Conservation (phyloP, 305 asterid genomes). For the Fraxinus nigra region DNA sequence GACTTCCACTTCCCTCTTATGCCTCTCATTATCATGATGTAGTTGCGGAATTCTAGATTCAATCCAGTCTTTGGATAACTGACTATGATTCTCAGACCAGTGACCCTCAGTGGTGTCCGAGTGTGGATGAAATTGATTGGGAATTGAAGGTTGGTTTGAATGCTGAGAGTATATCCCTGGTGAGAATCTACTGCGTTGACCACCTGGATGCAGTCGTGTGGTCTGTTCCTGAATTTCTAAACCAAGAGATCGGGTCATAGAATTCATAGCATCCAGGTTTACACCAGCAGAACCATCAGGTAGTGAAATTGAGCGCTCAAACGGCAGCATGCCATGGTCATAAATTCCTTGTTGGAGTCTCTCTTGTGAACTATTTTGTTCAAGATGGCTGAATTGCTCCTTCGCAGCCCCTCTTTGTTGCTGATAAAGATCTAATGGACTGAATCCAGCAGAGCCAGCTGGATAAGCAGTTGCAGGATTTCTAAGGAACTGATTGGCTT, state of each 20-base stretch:
- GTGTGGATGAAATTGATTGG: constrained; percentile 48
- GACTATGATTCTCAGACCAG: constrained; percentile 69
- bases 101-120: constrained; percentile 52
- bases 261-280: constrained; percentile 55
- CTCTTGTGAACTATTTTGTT: constrained; percentile 65
- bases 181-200: constrained; percentile 59
- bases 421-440: constrained; percentile 60
- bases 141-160: constrained; percentile 44
- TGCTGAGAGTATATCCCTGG: constrained; percentile 61
- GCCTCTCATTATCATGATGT: constrained; percentile 65
- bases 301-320: constrained; percentile 66
- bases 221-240: constrained; percentile 70
- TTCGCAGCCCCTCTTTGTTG: constrained; percentile 63
- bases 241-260: constrained; percentile 62
- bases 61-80: constrained; percentile 60
- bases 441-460: constrained; percentile 51
- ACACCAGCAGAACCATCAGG: constrained; percentile 58
- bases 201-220: constrained; percentile 59
- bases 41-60: constrained; percentile 74
- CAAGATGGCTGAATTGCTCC: constrained; percentile 69
- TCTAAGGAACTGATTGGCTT: constrained; percentile 66
- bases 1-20: constrained; percentile 60
- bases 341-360: constrained; percentile 65
- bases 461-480: constrained; percentile 57
- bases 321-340: constrained; percentile 60